Base-by-base conservation (phyloP, 129 eudicot species). In the Escallonia rubra region DNA sequence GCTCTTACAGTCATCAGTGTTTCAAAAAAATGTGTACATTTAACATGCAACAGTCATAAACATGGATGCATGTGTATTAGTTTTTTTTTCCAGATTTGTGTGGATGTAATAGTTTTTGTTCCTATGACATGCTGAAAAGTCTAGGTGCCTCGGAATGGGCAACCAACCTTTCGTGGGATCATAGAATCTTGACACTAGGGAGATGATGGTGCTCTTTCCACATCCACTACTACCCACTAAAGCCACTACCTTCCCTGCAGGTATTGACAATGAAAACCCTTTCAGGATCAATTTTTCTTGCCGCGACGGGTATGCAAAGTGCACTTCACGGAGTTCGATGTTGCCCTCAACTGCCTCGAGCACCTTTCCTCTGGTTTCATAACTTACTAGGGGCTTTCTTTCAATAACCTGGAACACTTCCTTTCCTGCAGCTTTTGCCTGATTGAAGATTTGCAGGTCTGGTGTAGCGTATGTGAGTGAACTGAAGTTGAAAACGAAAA, bases 161-260 rank as follows among this genome's bases (percentile, higher is more conserved):
- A 23, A 40, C 66, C 14, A 65, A 89, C 93, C 96, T 83, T 83
- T 74, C 67, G 74, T 62, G 4, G 96, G 93, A 69, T 89, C 96
- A 57, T 89, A 89, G 72, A 89, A 86, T 74, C 96, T 83, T 63
- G 87, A 77, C 53, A 89, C 69, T 2, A 89, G 82, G 65, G 96
- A 89, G 79, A 86, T 81, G 68, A 89, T 79, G 67, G 93, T 89
- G 90, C 96, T 90, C 78, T 90, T 90, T 49, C 96, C 95, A 53
- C 94, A 90, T 53, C 96, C 96, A 52, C 96, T 90, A 56, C 89
- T 83, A 71, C 96, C 96, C 10, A 86, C 96, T 64, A 90, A 82
- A 16, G 91, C 95, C 48, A 86, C 94, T 67, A 84, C 88, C 79
- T 81, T 86, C 67, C 96, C 94, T 45, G 90, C 86, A 11, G 90